Evolutionary conservation across 2,329 filamentous ascomycete genomes (phyloP), one percentile per base, ranked within the genome.

Genomic region (Rhexocercosporidium sp.): DNA sequence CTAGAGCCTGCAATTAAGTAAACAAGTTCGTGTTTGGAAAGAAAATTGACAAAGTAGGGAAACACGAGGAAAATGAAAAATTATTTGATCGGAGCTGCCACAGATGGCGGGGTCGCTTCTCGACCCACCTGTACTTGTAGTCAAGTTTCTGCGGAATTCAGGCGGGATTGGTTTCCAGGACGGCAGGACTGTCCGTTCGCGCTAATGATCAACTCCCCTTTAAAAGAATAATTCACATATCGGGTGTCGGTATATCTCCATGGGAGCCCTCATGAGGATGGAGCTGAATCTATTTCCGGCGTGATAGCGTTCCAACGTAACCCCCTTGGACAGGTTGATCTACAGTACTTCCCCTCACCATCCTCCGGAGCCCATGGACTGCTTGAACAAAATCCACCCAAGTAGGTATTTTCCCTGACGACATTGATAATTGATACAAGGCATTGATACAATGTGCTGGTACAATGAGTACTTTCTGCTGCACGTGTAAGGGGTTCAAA

Each of bases 131-230:
- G 25, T 25, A 20, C 44, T n/a, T 20, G 7, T n/a, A 47, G 22
- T 34, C 54, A 37, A 57, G 6, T 57, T 57, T 57, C 37, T 37
- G 54, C 54, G 54, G 54, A 25, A 47, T 47, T 60, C 37, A 41
- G 34, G 56, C 34, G 34, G 56, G 56, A 57, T 57, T 57, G 29
- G 22, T 46, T 5, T n/a, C n/a, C n/a, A n/a, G n/a, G n/a, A n/a
- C n/a, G n/a, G n/a, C n/a, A 25, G 27, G 12, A 11, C 12, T 12
- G 11, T 53, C 49, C 12, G 27, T 16, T n/a, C 54, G 54, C 54
- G 31, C 31, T n/a, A 57, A 57, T 57, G 9, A 14, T n/a, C 49
- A 53, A 16, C 25, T 53, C 34, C 8, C 34, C 34, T 11, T 11
- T 6, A 37, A 9, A 37, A 37, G 34, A 37, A 37, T 11, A 37